Conservation (phyloP, 352 stramenopile species). For the Globisporangium irregulare region DNA sequence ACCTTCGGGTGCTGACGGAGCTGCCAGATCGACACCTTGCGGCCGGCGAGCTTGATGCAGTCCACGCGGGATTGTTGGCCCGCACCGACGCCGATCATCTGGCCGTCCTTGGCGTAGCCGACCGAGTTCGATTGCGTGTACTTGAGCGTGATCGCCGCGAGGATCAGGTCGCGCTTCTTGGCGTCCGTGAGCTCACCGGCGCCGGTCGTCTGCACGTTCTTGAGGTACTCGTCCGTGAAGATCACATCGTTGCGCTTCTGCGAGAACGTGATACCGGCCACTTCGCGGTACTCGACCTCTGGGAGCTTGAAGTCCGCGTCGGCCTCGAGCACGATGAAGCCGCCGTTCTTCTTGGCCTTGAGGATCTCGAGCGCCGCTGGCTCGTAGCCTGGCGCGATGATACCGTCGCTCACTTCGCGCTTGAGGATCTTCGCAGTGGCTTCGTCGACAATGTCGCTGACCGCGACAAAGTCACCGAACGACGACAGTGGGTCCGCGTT, state of each 20-base stretch:
- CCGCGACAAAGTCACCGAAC: constrained; percentile 99
- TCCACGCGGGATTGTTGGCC: constrained; percentile 99
- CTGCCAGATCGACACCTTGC: constrained; percentile 98
- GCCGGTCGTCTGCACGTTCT: constrained; percentile 90
- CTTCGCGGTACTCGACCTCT: constrained; percentile 96
- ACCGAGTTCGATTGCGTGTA: constrained; percentile 99
- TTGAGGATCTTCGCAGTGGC: constrained; percentile 98
- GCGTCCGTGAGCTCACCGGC: constrained; percentile 83
- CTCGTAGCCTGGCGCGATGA: constrained; percentile 98
- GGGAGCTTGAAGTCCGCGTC: constrained; percentile 92
- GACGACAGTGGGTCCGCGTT: constrained; percentile 99
- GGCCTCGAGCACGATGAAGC: constrained; percentile 98
- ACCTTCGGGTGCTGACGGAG: constrained; percentile 98
- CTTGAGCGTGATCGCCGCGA: constrained; percentile 99
- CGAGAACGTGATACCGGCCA: constrained; percentile 97
- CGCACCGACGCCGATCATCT: constrained; percentile 99
- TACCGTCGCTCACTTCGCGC: constrained; percentile 98
- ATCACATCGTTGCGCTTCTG: constrained; percentile 98
- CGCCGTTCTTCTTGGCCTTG: constrained; percentile 98
- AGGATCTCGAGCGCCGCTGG: constrained; percentile 97
- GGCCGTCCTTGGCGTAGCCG: constrained; percentile 98
- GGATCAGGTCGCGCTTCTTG: constrained; percentile 96
- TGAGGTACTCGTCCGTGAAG: constrained; percentile 93
- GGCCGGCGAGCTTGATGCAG: constrained; percentile 98
- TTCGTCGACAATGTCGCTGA: constrained; percentile 98